Evolutionary conservation across 352 stramenopile genomes (phyloP), one percentile per base, ranked within the genome.

Genomic region (Pilasporangium apinafurcum): DNA sequence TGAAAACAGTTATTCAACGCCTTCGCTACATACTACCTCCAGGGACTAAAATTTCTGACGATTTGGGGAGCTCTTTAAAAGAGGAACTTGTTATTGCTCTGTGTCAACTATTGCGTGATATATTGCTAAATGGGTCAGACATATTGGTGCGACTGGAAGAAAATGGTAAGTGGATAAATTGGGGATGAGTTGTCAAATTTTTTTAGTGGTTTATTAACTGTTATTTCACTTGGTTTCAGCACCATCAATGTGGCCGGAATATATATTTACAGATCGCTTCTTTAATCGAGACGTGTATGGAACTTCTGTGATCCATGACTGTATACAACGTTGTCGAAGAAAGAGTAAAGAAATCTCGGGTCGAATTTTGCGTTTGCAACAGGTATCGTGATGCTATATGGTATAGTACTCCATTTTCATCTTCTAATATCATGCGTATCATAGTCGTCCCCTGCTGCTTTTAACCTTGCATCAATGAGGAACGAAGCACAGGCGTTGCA

Each of bases 401-500:
- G n/a, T n/a, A n/a, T n/a, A n/a, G n/a, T n/a, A n/a, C n/a, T n/a
- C n/a, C n/a, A n/a, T n/a, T n/a, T n/a, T n/a, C n/a, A n/a, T n/a
- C n/a, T n/a, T n/a, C n/a, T n/a, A n/a, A n/a, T n/a, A n/a, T n/a
- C n/a, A n/a, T n/a, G n/a, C n/a, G n/a, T n/a, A n/a, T 5, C 12
- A 16, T 38, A 74, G 54, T 46, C 56, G 2, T 58, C 62, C 18
- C 62, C 67, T 5, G 55, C 53, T 26, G 44, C 53, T 12, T 68
- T 62, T 16, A 54, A 53, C 31, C 39, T 60, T 25, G 49, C 53
- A 21, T 69, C 53, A 3, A 79, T 83, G 48, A 65, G 76, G 22
- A 92, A 86, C 46, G 80, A 92, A 52, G 74, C 76, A 13, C 74
- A 89, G 36, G 59, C 86, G 8, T 63, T 92, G n/a, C 71, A 86